Percentiles rank a stretch among this genome's conserved stretches.
phyloP scores from a whole-genome alignment of 2,329 filamentous ascomycete genomes.

The Pestalotiopsis sp. region DNA sequence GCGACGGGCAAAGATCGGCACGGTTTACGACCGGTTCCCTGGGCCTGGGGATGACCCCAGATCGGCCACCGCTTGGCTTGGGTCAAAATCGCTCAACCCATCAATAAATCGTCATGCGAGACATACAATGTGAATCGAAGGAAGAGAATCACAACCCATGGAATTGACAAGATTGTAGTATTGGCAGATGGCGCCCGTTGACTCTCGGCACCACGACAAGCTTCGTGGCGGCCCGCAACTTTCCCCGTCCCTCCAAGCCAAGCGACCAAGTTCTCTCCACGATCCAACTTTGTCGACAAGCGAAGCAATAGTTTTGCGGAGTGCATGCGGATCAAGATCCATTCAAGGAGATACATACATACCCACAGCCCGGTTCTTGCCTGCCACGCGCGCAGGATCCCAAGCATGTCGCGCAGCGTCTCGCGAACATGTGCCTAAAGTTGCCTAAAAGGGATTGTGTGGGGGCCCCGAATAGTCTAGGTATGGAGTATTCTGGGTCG shows the following conservation, averaged over 20 bases:
- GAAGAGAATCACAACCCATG: not conserved
- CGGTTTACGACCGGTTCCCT: not conserved
- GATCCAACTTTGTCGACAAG: not conserved
- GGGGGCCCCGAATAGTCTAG: not conserved
- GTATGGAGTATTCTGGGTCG: not conserved
- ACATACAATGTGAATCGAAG: not conserved
- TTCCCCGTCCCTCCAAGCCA: not conserved
- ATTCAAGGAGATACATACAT: not conserved
- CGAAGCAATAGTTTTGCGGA: not conserved
- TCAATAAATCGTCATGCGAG: not conserved
- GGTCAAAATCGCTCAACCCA: not conserved
- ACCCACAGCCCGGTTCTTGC: not conserved
- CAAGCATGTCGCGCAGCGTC: not conserved
- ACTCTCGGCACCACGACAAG: not conserved
- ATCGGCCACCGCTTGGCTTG: not conserved
- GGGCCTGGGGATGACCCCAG: not conserved
- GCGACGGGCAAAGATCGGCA: not conserved
- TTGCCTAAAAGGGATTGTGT: not conserved
- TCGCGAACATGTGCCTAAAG: not conserved
- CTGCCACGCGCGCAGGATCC: not conserved
- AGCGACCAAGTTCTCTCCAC: too few species aligned
- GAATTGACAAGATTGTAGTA: not conserved
- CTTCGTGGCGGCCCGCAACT: not conserved
- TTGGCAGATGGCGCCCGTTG: not conserved
- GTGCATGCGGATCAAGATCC: not conserved